A percentile compares a stretch with the other conserved stretches of the same genome.
Conservation (phyloP, 2,329 filamentous ascomycete species). For the Penicillium sp. region DNA sequence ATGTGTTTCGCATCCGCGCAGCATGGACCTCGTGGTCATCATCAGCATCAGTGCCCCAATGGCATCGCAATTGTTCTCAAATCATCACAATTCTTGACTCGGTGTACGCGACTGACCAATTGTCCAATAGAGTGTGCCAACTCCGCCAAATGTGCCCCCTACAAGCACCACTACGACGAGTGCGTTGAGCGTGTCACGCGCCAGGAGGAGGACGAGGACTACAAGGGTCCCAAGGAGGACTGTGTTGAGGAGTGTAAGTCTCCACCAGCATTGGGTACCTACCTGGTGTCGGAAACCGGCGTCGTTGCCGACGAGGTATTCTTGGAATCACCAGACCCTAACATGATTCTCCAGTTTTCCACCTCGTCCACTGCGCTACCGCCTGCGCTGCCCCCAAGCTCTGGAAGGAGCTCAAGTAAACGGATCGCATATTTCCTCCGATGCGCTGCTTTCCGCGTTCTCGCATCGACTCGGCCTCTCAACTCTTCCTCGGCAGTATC, state of each 20-base stretch:
- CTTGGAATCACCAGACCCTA: constrained; percentile 4
- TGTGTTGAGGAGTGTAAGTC: constrained; percentile 98
- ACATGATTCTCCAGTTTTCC: constrained; percentile 70
- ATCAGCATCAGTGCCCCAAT: constrained; percentile 10
- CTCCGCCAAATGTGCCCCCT: constrained; percentile 74
- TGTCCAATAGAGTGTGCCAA: constrained; percentile 72
- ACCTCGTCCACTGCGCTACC: constrained; percentile 92
- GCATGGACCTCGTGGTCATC: constrained; percentile 3
- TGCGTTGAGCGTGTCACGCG: constrained; percentile 88
- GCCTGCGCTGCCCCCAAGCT: constrained; percentile 94
- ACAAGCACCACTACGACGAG: constrained; percentile 98
- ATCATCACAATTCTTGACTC: neutral
- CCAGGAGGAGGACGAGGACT: constrained; percentile 63
- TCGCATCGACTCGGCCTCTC: constrained; percentile 10
- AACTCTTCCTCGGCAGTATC: constrained; percentile 2
- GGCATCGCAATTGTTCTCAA: constrained; percentile 12
- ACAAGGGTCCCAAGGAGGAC: constrained; percentile 77
- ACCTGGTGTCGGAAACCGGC: neutral
- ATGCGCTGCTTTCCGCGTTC: constrained; percentile 8
- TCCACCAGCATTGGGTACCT: neutral
- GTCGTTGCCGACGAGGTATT: neutral
- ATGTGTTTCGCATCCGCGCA: constrained; percentile 4
- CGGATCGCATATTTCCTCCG: constrained; percentile 13
- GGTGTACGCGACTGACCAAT: constrained; percentile 5
- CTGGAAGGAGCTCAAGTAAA: constrained; percentile 87